Conservation (phyloP, 1,284 basidiomycete genomes). For the Mycosarcoma mackinlayi region DNA sequence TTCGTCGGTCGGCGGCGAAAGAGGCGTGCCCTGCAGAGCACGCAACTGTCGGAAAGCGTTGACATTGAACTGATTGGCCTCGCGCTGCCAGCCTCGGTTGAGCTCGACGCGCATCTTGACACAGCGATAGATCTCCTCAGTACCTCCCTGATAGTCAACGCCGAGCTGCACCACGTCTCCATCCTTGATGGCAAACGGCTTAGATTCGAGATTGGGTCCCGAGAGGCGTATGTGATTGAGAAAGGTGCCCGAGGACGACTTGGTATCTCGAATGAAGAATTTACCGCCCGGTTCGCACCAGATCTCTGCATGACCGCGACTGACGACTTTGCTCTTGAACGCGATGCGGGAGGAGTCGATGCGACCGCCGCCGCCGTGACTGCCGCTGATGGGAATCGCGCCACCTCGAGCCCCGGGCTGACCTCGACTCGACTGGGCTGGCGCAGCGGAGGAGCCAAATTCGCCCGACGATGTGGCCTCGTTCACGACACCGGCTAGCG, state of each 20-base stretch:
- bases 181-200: slow-evolving; percentile 84
- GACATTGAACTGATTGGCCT: slow-evolving; percentile 90
- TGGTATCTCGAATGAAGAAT: slow-evolving; percentile 92
- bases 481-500: slow-evolving; percentile 3
- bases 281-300: slow-evolving; percentile 77
- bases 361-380: slow-evolving; percentile 72
- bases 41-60: slow-evolving; percentile 84
- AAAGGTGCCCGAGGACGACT: slow-evolving; percentile 91
- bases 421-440: slow-evolving; percentile 18
- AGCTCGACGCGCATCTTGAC: slow-evolving; percentile 94
- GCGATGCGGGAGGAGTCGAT: slow-evolving; percentile 73
- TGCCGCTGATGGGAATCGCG: slow-evolving; percentile 50
- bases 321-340: slow-evolving; percentile 96
- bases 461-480: slow-evolving; percentile 16
- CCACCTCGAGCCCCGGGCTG: slow-evolving; percentile 49
- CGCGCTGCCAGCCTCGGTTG: slow-evolving; percentile 84
- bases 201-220: slow-evolving; percentile 79
- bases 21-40: slow-evolving; percentile 73
- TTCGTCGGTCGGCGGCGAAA: slow-evolving; percentile 28
- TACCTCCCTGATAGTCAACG: slow-evolving; percentile 97
- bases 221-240: slow-evolving; percentile 92
- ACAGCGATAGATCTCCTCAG: slow-evolving; percentile 96
- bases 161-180: slow-evolving; percentile 95
- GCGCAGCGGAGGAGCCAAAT: slow-evolving; percentile 16
- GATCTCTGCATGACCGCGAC: slow-evolving; percentile 91